Conservation (phyloP, 1,284 basidiomycete genomes). For the Crucibulum cyathiforme region DNA sequence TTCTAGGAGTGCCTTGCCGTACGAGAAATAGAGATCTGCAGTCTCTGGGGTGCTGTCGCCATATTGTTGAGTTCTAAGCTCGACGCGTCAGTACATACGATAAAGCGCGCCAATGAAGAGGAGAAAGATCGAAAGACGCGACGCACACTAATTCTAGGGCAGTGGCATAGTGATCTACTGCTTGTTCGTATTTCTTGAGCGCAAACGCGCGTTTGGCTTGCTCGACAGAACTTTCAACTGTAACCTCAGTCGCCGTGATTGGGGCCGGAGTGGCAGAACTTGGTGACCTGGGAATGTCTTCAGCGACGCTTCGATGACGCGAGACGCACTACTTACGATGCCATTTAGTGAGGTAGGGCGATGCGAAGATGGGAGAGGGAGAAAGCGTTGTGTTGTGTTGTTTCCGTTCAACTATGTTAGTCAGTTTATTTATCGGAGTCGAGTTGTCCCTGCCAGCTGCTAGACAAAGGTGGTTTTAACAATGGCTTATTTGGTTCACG, state of each 20-base stretch:
- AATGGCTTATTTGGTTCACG: too few relatives aligned
- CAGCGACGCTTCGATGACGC: neutral
- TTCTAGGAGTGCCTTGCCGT: conserved; percentile 87
- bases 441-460: too few relatives aligned
- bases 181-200: conserved; percentile 85
- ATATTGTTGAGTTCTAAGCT: conserved; percentile 68
- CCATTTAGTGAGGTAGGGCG: too few relatives aligned
- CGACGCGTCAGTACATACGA: conserved; percentile 10
- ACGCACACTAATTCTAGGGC: conserved; percentile 83
- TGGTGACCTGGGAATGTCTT: neutral
- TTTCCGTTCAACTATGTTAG: neutral
- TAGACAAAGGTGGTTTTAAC: too few relatives aligned
- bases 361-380: neutral
- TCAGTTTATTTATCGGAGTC: neutral
- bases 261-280: too few relatives aligned
- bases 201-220: conserved; percentile 87
- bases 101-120: conserved; percentile 25
- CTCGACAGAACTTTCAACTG: conserved; percentile 68
- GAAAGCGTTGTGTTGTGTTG: neutral
- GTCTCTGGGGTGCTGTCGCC: conserved; percentile 79
- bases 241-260: conserved; percentile 13
- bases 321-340: neutral
- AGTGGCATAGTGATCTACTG: conserved; percentile 83
- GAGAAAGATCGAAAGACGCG: conserved; percentile 26
- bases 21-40: conserved; percentile 84